A percentile compares a stretch with the other conserved stretches of the same genome.
Conservation (phyloP, 495 filamentous ascomycete genomes). For the Cladorrhinum samala region DNA sequence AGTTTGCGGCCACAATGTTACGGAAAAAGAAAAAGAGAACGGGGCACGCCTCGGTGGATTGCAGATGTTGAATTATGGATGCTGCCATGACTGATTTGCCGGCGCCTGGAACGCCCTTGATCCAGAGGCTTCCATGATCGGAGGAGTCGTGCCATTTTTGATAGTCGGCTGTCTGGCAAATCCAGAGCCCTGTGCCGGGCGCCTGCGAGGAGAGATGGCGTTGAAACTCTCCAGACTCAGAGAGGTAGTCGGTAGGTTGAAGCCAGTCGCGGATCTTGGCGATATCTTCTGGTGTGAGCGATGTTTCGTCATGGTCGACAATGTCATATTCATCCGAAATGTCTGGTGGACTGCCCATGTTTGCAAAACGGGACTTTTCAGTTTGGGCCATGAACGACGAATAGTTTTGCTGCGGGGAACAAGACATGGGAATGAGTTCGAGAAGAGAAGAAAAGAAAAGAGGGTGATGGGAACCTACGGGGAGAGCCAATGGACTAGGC, state of each 20-base stretch:
- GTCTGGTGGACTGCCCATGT: too few relatives aligned
- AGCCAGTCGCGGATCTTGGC: constrained; percentile 28
- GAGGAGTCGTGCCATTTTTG: constrained; percentile 31
- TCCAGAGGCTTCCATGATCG: constrained; percentile 35
- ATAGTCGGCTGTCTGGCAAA: constrained; percentile 30
- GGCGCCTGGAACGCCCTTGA: constrained; percentile 40
- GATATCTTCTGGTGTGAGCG: constrained; percentile 9
- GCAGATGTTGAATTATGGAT: constrained; percentile 23
- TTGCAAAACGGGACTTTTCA: too few relatives aligned
- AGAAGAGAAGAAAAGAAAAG: too few relatives aligned
- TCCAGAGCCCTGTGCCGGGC: constrained; percentile 41
- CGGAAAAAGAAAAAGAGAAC: constrained; percentile 50
- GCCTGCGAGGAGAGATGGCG: constrained; percentile 32
- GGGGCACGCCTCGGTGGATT: constrained; percentile 21
- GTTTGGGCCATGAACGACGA: too few relatives aligned
- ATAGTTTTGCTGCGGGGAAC: too few relatives aligned
- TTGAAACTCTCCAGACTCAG: constrained; percentile 18
- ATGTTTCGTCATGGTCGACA: constrained; percentile 7
- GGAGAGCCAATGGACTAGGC: too few relatives aligned
- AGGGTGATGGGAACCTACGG: too few relatives aligned
- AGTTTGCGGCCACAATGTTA: constrained; percentile 42
- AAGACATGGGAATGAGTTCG: too few relatives aligned
- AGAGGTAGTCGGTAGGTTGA: constrained; percentile 26
- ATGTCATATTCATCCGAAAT: constrained; percentile 3
- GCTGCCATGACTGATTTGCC: constrained; percentile 45